Conservation (phyloP, 768 basidiomycete species). For the Pleurotus ostreatus region DNA sequence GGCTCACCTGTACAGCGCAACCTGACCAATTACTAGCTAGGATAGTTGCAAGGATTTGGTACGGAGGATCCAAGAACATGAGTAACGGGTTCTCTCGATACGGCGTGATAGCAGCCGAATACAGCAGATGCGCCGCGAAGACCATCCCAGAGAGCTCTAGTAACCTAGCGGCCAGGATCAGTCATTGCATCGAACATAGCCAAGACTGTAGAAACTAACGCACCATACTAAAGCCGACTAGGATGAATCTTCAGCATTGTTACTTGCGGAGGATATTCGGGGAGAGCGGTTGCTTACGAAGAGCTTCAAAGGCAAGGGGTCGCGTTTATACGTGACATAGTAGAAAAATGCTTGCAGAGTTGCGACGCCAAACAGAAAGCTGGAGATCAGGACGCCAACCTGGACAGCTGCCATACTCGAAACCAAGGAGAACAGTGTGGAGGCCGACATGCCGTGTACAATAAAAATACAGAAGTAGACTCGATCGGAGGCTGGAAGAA, state of each 20-base stretch:
- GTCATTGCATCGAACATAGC: not conserved
- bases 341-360: constrained; percentile 22
- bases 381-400: constrained; percentile 21
- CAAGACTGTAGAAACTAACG: not conserved
- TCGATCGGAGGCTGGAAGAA: too few relatives aligned
- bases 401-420: constrained; percentile 9
- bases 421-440: not conserved
- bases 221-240: constrained; percentile 9
- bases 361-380: constrained; percentile 25
- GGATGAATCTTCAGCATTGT: not conserved
- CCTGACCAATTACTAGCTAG: not conserved
- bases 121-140: constrained; percentile 23
- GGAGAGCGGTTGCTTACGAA: constrained; percentile 11
- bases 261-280: not conserved
- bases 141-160: constrained; percentile 24
- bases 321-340: constrained; percentile 18
- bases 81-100: constrained; percentile 11
- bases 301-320: constrained; percentile 16
- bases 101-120: constrained; percentile 23
- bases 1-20: not conserved
- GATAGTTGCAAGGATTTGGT: not conserved
- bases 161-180: constrained; percentile 13
- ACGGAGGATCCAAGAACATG: constrained; percentile 3
- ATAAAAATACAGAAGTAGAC: not conserved
- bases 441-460: not conserved